Evolutionary conservation across 176 grass and related monocot genomes (phyloP), one percentile per base, ranked within the genome.

Genomic region (Triticum dicoccoides): DNA sequence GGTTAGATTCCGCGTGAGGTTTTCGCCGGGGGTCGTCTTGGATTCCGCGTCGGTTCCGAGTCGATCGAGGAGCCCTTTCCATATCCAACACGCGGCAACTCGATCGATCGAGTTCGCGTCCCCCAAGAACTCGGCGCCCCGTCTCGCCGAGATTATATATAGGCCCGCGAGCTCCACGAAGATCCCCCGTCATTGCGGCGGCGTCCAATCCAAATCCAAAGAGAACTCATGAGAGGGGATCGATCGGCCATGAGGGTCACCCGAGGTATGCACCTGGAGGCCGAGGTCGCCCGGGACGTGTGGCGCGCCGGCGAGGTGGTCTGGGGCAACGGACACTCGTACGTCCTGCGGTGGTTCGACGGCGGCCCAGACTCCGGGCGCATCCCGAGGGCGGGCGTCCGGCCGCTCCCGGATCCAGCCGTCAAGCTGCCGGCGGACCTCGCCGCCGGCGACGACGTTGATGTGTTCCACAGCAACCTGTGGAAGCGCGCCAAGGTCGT

Each of bases 271-370:
- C 65, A 42, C 59, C 85, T 94, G 82, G 94, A 97, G 92, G 92
- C 85, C 45, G 59, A 76, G 73, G 59, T 67, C 54, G 41, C 62
- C 44, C 3, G 0, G 8, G 8, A 85, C 15, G 91, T 59, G 49
- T 97, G 95, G 95, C 80, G 95, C 69, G 20, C 42, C 30, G 95
- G 92, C n/a, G 83, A 87, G 65, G 89, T 97, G 27, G 10, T 87
- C 23, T 88, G 63, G 69, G 92, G 92, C 64, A 91, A 97, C 34
- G 92, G 95, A 17, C 92, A 90, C 78, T 83, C 88, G 23, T 97
- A 97, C 71, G 65, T 51, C 47, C 51, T 94, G 14, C 72, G 44
- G 77, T 94, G 91, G 74, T 39, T 59, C 76, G 54, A 73, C 39
- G 78, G 62, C 63, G 42, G 11, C 33, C 69, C 17, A 4, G 72